Percentiles rank a stretch among this genome's conserved stretches.
These are phyloP conservation scores for Podila epigama DNA, from an alignment of 192 early-diverging fungal species.

Conservation along the genomic window DNA sequence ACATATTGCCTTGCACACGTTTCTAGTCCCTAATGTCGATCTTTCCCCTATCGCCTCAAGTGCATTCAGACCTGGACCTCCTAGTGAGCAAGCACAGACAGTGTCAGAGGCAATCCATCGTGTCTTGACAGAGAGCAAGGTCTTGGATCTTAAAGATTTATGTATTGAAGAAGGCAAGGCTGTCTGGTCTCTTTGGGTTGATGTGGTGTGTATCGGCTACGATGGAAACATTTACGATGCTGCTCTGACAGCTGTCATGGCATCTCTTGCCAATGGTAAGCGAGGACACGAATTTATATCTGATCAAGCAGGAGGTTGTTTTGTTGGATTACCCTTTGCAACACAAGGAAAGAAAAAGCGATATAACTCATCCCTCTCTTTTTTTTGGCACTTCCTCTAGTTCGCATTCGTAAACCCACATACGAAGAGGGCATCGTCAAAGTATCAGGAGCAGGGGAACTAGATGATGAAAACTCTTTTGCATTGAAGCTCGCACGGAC, in stretches of 20 bases:
- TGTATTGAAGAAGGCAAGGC: constrained; percentile 84
- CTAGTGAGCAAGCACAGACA: constrained; percentile 82
- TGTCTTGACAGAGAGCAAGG: constrained; percentile 63
- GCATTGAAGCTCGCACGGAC: constrained; percentile 57
- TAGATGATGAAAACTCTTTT: constrained; percentile 41
- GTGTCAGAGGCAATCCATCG: constrained; percentile 80
- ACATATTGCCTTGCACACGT: neutral
- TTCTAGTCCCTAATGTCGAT: constrained; percentile 87
- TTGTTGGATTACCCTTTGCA: no score
- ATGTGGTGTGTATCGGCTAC: constrained; percentile 90
- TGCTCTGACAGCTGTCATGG: constrained; percentile 75
- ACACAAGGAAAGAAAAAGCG: neutral
- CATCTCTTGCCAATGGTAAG: constrained; percentile 80
- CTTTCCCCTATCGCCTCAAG: constrained; percentile 90
- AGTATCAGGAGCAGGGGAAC: constrained; percentile 59
- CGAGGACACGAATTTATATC: no score
- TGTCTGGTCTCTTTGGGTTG: constrained; percentile 87
- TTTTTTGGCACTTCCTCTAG: constrained; percentile 45
- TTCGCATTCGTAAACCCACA: constrained; percentile 73
- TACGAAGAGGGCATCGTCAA: constrained; percentile 72
- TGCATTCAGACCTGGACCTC: constrained; percentile 85
- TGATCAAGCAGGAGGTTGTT: no score
- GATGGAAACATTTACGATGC: constrained; percentile 94
- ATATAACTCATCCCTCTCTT: neutral
- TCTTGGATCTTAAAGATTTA: constrained; percentile 73